Conservation (phyloP, 2,329 filamentous ascomycete species). For the Colletotrichum tofieldiae region DNA sequence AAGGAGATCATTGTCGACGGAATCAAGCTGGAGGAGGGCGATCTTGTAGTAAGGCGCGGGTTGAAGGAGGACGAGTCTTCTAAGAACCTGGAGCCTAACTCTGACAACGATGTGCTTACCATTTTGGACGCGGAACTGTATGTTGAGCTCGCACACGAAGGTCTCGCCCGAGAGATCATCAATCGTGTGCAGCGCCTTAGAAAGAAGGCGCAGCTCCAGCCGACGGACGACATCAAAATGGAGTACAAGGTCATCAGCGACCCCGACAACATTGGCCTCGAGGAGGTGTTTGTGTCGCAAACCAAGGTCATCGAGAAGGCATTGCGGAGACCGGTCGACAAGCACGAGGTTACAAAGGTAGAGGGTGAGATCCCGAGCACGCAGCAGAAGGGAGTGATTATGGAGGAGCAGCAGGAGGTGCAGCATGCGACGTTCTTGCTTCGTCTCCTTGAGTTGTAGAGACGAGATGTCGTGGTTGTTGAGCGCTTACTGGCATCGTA, state of each 20-base stretch:
- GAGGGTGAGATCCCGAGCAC: constrained; percentile 41
- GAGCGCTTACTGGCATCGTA: neutral
- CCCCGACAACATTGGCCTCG: constrained; percentile 82
- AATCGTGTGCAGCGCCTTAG: constrained; percentile 92
- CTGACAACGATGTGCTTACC: constrained; percentile 90
- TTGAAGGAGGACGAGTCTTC: constrained; percentile 81
- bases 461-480: neutral
- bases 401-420: constrained; percentile 88
- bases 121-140: constrained; percentile 89
- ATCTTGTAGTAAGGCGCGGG: constrained; percentile 86
- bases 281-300: constrained; percentile 75
- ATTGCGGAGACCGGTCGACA: constrained; percentile 81
- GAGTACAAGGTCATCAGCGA: constrained; percentile 88
- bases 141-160: constrained; percentile 89
- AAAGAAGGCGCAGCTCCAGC: constrained; percentile 92
- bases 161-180: constrained; percentile 91
- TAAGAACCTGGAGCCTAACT: constrained; percentile 87
- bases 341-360: constrained; percentile 46
- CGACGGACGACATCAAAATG: constrained; percentile 97
- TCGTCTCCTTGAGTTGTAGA: constrained; percentile 79
- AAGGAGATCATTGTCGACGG: constrained; percentile 88
- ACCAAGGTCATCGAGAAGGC: constrained; percentile 61
- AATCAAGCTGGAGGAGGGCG: constrained; percentile 85
- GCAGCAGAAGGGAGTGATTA: constrained; percentile 67
- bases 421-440: constrained; percentile 87